Conservation (phyloP, 2,329 filamentous ascomycete genomes). For the Pseudophaeomoniella oleicola region DNA sequence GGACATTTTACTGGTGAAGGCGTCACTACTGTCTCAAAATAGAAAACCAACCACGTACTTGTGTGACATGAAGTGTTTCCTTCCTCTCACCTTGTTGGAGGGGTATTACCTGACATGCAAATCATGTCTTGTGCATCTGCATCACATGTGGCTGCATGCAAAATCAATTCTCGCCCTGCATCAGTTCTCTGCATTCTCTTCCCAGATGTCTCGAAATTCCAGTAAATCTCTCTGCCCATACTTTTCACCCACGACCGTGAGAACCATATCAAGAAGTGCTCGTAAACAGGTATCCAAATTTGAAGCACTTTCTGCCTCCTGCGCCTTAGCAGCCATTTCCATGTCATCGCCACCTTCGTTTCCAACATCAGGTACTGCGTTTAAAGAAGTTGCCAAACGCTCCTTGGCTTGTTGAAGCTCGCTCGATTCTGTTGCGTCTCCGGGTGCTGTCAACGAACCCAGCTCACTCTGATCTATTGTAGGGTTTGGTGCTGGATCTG, state of each 20-base stretch:
- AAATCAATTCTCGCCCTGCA: background rate
- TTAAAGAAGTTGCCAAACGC: background rate
- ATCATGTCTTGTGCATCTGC: slow-evolving; percentile 1
- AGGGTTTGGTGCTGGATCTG: slow-evolving; percentile 2
- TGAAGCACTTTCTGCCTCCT: slow-evolving; percentile 12
- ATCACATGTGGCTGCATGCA: background rate
- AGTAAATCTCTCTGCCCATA: slow-evolving; percentile 83
- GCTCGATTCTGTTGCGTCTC: slow-evolving; percentile 1
- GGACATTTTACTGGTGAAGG: too few relatives aligned
- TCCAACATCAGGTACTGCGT: too few relatives aligned
- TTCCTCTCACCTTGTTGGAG: background rate
- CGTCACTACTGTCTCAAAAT: too few relatives aligned
- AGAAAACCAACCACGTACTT: background rate
- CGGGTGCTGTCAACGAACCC: background rate
- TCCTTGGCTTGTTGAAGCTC: slow-evolving; percentile 9
- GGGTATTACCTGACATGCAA: background rate
- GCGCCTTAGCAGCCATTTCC: slow-evolving; percentile 10
- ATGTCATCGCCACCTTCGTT: slow-evolving; percentile 6
- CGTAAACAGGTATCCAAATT: slow-evolving; percentile 17
- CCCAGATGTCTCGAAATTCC: slow-evolving; percentile 50
- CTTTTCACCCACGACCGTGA: slow-evolving; percentile 73
- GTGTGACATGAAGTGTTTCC: background rate
- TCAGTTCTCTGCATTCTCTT: slow-evolving; percentile 8
- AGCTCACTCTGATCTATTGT: background rate
- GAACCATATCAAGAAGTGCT: slow-evolving; percentile 80